A percentile compares a stretch with the other conserved stretches of the same genome.
phyloP scores from a whole-genome alignment of 1,284 basidiomycete genomes.

The Chalciporus sp. region DNA sequence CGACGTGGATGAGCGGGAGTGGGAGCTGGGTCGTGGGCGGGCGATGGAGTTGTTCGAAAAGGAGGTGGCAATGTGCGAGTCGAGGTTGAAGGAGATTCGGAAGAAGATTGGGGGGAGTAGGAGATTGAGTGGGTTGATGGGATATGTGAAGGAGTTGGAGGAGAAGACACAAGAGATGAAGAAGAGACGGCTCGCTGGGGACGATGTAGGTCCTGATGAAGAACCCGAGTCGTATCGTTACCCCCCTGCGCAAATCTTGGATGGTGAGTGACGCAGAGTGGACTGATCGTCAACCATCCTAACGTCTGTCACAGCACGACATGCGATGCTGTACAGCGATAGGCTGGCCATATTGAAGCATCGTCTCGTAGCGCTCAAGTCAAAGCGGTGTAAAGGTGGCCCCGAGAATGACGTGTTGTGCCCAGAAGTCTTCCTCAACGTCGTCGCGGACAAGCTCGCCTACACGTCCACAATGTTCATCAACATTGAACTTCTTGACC shows the following conservation, averaged over 20 bases:
- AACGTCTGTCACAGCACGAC: constrained; percentile 64
- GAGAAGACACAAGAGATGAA: constrained; percentile 77
- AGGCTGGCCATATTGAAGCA: constrained; percentile 83
- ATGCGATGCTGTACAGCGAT: constrained; percentile 87
- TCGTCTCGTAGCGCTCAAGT: constrained; percentile 82
- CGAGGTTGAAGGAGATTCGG: constrained; percentile 83
- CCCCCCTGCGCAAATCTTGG: constrained; percentile 86
- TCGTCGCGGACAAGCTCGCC: constrained; percentile 96
- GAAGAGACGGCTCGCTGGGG: constrained; percentile 44
- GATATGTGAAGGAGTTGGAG: constrained; percentile 84
- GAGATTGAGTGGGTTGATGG: constrained; percentile 76
- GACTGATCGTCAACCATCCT: constrained; percentile 2
- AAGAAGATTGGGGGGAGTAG: constrained; percentile 86
- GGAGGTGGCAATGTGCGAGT: constrained; percentile 85
- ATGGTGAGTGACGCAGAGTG: constrained; percentile 53
- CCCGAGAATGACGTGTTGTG: constrained; percentile 89
- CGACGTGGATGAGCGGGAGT: constrained; percentile 88
- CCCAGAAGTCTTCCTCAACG: constrained; percentile 95
- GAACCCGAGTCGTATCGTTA: constrained; percentile 81
- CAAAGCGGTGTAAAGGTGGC: constrained; percentile 85
- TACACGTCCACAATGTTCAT: constrained; percentile 98
- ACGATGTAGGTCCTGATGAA: constrained; percentile 42
- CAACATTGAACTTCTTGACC: constrained; percentile 94
- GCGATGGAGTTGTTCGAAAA: constrained; percentile 82
- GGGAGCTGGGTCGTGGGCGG: constrained; percentile 82